Percentiles rank a stretch among this genome's conserved stretches.
phyloP scores from a whole-genome alignment of 768 basidiomycete species.

The Phanerodontia chrysosporium region DNA sequence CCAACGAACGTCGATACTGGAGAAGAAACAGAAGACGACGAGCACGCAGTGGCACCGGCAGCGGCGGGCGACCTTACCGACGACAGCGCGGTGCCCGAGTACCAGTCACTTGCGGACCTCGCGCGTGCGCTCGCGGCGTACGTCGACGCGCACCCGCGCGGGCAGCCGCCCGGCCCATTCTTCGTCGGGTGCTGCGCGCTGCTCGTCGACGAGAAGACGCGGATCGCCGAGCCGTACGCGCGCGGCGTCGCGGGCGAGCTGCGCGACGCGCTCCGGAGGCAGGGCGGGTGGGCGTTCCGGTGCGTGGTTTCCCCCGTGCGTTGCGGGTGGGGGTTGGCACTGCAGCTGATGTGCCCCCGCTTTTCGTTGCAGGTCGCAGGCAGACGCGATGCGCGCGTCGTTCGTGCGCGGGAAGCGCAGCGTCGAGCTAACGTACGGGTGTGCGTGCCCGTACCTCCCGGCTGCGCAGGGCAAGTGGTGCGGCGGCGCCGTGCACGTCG shows the following conservation, averaged over 20 bases:
- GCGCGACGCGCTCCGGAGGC: not conserved
- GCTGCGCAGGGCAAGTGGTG: not conserved
- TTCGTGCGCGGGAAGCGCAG: not conserved
- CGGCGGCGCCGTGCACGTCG: not conserved
- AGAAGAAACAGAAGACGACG: not conserved
- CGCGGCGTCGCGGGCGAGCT: not conserved
- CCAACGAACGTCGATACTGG: too few species aligned
- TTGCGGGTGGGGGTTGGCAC: not conserved
- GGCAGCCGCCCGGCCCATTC: not conserved
- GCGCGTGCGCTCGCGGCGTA: not conserved
- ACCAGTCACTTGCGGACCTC: not conserved
- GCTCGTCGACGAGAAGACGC: not conserved
- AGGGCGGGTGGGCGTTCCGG: not conserved
- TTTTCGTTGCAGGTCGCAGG: not conserved
- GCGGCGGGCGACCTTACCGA: not conserved
- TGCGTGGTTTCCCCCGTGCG: not conserved
- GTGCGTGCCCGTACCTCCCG: not conserved
- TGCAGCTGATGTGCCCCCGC: not conserved
- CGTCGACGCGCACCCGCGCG: not conserved
- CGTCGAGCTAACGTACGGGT: not conserved
- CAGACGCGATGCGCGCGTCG: not conserved
- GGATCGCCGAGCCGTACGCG: not conserved
- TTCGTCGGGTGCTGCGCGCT: not conserved
- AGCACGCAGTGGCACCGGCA: not conserved
- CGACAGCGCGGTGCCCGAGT: not conserved